Base-by-base conservation (phyloP, 768 basidiomycete genomes). In the Baorangia bicolor region DNA sequence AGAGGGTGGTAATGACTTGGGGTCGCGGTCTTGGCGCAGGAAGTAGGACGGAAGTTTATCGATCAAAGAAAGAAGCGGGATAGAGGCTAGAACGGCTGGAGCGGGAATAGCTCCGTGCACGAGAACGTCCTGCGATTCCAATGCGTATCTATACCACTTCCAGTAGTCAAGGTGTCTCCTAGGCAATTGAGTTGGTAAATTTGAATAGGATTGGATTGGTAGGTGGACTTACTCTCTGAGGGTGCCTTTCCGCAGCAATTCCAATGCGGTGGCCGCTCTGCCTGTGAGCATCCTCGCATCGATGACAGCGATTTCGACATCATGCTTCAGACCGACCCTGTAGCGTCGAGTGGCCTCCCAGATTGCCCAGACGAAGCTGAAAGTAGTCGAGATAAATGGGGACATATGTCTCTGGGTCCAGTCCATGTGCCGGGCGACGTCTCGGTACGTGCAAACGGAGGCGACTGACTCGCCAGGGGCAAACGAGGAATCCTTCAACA, bases 281-380 rank as follows among this genome's bases (percentile, higher is more conserved):
- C 77, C 79, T 14, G 77, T 71, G 30, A 92, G 70, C 49, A 82
- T 79, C 44, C 73, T 73, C 3, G 87, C 82, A 73, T 91, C 88
- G 64, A 92, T 90, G 53, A 92, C 75, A 14, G 90, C 89, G 58
- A 92, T 89, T 68, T 91, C 81, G 28, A 92, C 74, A 53, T 88
- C 83, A 57, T 89, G 87, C 69, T 92, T 91, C 50, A 90, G 73
- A 37, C 84, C 84, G 35, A 77, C 72, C 61, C 85, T 82, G 64
- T 88, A 89, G n/a, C 90, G 82, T 53, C 87, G 77, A 21, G 87
- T 78, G 5, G 88, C 90, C 67, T 92, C 90, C 88, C 88, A 92
- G 35, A 91, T 77, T 9, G 88, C 84, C 90, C 90, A 92, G 35
- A 80, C 81, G 60, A 91, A 88, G 73, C 86, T 90, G 68, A 91